phyloP scores from a whole-genome alignment of 768 basidiomycete genomes.

The Leccinum pellstonianum region DNA sequence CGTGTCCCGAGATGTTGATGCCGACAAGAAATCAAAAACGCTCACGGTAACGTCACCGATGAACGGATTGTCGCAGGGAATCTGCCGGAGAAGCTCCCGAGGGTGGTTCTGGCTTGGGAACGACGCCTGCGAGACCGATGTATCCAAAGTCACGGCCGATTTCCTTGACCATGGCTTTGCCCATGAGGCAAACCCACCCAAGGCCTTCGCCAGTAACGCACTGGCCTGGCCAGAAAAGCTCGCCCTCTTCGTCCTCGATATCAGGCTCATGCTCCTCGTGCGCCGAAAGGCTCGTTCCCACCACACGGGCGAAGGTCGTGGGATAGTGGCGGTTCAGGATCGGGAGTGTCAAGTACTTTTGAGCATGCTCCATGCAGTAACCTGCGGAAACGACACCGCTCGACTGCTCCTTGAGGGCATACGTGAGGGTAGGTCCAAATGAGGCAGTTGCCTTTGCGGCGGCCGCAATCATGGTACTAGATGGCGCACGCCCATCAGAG shows the following conservation, averaged over 20 bases:
- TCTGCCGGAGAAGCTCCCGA: conserved; percentile 32
- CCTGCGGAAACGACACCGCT: conserved; percentile 42
- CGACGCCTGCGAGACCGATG: conserved; percentile 66
- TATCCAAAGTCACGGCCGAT: conserved; percentile 77
- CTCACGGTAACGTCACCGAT: conserved; percentile 24
- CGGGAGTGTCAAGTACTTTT: conserved; percentile 60
- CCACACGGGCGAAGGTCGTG: conserved; percentile 70
- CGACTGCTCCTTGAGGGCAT: conserved; percentile 30
- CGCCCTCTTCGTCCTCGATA: conserved; percentile 82
- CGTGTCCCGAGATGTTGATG: conserved; percentile 26
- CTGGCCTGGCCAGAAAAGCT: conserved; percentile 82
- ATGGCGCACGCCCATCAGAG: conserved; percentile 31
- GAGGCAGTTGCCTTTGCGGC: conserved; percentile 32
- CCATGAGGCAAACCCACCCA: conserved; percentile 86
- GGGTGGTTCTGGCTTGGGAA: conserved; percentile 58
- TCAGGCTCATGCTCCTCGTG: conserved; percentile 79
- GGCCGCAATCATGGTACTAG: conserved; percentile 29
- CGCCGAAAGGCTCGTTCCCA: conserved; percentile 57
- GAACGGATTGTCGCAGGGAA: conserved; percentile 33
- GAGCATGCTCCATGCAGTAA: conserved; percentile 46
- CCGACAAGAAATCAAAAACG: conserved; percentile 31
- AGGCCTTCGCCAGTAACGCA: conserved; percentile 72
- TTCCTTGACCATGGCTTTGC: conserved; percentile 82
- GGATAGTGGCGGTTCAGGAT: conserved; percentile 72
- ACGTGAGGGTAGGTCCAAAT: conserved; percentile 28